These are phyloP conservation scores for Plantago lanceolata DNA, from an alignment of 305 asterid species.

Conservation along the genomic window DNA sequence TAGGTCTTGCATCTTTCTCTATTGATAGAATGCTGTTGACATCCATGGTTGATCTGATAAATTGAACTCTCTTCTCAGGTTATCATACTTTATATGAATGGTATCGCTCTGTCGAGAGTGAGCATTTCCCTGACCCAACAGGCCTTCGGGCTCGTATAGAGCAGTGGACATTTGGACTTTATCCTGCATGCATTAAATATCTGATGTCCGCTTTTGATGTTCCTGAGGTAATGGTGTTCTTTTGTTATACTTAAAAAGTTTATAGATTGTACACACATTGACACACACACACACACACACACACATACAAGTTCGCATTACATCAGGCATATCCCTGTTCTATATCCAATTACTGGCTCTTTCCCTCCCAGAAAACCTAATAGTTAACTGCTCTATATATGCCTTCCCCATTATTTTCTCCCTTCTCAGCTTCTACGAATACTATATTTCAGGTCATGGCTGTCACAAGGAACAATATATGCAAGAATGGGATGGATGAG, in stretches of 20 bases:
- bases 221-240: constrained; percentile 65
- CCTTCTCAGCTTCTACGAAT: not conserved
- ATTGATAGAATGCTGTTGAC: not conserved
- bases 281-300: no score
- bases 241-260: not conserved
- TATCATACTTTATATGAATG: constrained; percentile 92
- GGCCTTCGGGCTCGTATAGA: constrained; percentile 93
- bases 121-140: constrained; percentile 96
- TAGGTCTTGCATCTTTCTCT: not conserved
- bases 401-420: no score
- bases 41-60: constrained; percentile 11
- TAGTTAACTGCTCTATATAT: no score
- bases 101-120: constrained; percentile 80
- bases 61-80: constrained; percentile 43
- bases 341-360: not conserved
- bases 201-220: constrained; percentile 97
- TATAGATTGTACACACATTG: no score
- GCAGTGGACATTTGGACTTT: constrained; percentile 95
- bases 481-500: constrained; percentile 83
- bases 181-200: constrained; percentile 97
- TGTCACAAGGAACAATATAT: constrained; percentile 70
- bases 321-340: not conserved
- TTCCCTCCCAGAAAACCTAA: not conserved
- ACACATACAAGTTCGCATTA: no score
- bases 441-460: constrained; percentile 82